Evolutionary conservation across 805 yeast genomes (phyloP).

Genomic region (Kodamaea sagamina): DNA sequence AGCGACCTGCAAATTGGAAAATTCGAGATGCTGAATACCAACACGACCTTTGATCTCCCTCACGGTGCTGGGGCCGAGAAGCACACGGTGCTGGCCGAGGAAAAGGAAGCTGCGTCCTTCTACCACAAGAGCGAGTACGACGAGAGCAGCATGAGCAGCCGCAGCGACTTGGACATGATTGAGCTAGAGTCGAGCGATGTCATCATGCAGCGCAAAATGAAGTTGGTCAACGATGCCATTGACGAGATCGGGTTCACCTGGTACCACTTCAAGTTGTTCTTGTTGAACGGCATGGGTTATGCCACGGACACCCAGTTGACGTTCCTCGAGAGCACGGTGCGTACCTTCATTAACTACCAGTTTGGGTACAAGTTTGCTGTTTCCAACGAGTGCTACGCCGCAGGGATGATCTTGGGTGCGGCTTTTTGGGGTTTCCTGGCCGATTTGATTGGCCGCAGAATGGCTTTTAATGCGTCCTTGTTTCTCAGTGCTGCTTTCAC

Average conservation of each 20-base stretch:
- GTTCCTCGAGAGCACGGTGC: slow-evolving; percentile 48
- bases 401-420: slow-evolving; percentile 54
- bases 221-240: slow-evolving; percentile 31
- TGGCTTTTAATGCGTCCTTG: slow-evolving; percentile 38
- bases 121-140: slow-evolving; percentile 12
- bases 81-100: neutral
- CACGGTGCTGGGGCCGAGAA: no score
- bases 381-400: slow-evolving; percentile 34
- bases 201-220: slow-evolving; percentile 27
- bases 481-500: slow-evolving; percentile 51
- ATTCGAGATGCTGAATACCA: no score
- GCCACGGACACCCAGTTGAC: slow-evolving; percentile 51
- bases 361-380: slow-evolving; percentile 47
- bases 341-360: slow-evolving; percentile 49
- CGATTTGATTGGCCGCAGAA: slow-evolving; percentile 27
- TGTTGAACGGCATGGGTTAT: slow-evolving; percentile 41
- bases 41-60: no score
- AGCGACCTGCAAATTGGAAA: no score
- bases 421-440: slow-evolving; percentile 57
- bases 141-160: slow-evolving; percentile 10
- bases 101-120: slow-evolving; percentile 11
- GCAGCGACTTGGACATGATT: slow-evolving; percentile 17
- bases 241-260: slow-evolving; percentile 51
- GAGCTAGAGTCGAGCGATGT: slow-evolving; percentile 18
- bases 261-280: slow-evolving; percentile 38